Base-by-base conservation (phyloP, 129 eudicot species). In the Ambrosia artemisiifolia region DNA sequence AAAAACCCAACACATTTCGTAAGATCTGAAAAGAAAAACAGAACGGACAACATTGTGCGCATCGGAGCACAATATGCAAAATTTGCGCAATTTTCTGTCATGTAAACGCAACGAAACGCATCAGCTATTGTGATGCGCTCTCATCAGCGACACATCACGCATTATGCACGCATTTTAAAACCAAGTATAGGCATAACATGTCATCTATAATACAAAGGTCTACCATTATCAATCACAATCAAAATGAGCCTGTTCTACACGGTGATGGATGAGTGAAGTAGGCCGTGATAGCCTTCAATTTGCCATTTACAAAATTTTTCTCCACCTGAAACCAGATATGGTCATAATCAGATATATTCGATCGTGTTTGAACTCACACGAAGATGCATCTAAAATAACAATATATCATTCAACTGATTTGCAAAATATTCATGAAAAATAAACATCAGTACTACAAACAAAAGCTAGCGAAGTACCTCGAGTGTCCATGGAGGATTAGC, bases 261-360 rank as follows among this genome's bases (percentile, higher is more conserved):
- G 40, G 46, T 49, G 84, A 79, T 50, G 87, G 83, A 67, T 75
- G 44, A 5, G 53, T 73, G 81, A 90, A 90, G 76, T 90, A 94
- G 35, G 97, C 98, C 47, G 98, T 94, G 16, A 90, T 73, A 0
- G 98, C 96, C 83, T 94, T 94, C 78, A 94, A 81, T 68, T 84
- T 86, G 40, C 89, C 96, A 70, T 94, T 94, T 33, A 90, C 71
- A 71, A 68, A 88, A 79, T 90, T 94, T 77, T 69, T 88, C 75
- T 94, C 98, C 49, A 94, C 98, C 95, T 91, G 89, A 71, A 78
- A 71, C 49, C 56, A 72, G 18, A 62, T 13, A 75, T 24, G 11
- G 34, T 44, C 56, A 71, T 4, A 11, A 65, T 64, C 49, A 59
- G 40, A 57, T 40, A 24, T 3, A 63, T 4, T 40, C 14, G 40